A percentile compares a stretch with the other conserved stretches of the same genome.
Conservation (phyloP, 1,284 basidiomycete genomes). For the Trichosporon ovoides region DNA sequence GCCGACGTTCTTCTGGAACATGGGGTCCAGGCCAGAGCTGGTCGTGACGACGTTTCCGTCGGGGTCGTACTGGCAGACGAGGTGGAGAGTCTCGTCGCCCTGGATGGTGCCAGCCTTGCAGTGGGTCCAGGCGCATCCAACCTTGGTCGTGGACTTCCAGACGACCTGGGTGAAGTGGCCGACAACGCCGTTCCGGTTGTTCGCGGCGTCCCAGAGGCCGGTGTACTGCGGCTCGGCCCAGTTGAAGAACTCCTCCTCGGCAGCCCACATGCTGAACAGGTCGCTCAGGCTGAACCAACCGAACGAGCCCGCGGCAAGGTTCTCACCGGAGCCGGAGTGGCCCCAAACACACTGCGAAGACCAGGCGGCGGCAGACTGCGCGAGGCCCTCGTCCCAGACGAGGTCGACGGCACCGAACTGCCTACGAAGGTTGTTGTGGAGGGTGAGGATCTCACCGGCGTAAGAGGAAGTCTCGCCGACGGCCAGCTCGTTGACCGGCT, state of each 20-base stretch:
- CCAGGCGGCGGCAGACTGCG: conserved; percentile 9
- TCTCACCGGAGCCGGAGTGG: conserved; percentile 13
- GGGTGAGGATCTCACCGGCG: conserved; percentile 18
- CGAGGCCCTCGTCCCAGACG: conserved; percentile 14
- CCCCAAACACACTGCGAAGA: conserved; percentile 2
- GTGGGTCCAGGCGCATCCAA: conserved; percentile 35
- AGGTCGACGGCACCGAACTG: conserved; percentile 21
- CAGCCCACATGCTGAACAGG: conserved; percentile 34
- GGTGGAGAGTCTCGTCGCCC: conserved; percentile 10
- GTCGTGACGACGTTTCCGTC: conserved; percentile 24
- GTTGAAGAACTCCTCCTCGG: conserved; percentile 27
- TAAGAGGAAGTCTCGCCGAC: conserved; percentile 10
- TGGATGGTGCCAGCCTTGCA: conserved; percentile 29
- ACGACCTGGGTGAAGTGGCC: conserved; percentile 46
- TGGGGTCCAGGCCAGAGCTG: conserved; percentile 1
- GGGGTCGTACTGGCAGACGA: conserved; percentile 29
- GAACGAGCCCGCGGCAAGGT: conserved; percentile 29
- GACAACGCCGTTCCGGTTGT: neutral
- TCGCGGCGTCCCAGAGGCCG: neutral
- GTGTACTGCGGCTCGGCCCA: conserved; percentile 32
- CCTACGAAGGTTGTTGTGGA: conserved; percentile 39
- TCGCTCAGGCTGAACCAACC: conserved; percentile 24
- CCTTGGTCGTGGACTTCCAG: conserved; percentile 39
- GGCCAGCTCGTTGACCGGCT: neutral
- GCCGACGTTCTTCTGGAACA: conserved; percentile 25